Evolutionary conservation across 306 rosid species (phyloP), one percentile per base, ranked within the genome.

Genomic region (Cucurbita argyrosperma): DNA sequence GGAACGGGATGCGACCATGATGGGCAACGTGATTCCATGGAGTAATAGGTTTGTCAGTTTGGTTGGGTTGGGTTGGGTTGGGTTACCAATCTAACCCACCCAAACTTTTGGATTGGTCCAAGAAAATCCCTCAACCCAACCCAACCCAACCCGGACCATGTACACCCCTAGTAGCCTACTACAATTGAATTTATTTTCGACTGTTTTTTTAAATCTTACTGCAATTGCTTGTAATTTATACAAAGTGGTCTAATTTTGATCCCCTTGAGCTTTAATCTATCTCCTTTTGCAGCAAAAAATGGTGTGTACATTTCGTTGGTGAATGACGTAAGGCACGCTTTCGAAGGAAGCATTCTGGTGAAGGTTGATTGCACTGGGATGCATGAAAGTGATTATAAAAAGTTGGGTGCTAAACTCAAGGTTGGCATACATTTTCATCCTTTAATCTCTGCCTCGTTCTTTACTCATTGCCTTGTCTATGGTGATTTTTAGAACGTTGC

Each of bases 361-460:
- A 94, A 88, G 80, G 70, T 94, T 77, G 92, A 91, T 81, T 94
- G 99, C 82, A 84, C 45, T 68, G 96, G 95, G 65, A 84, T 94
- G 95, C 92, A 90, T 59, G 86, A 97, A 40, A 91, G 95, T 75
- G 99, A 94, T 84, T 94, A 94, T 88, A 94, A 89, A 88, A 94
- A 88, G 87, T 46, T 91, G 80, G 97, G 97, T 50, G 97, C 91
- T 80, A 94, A 94, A 81, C 96, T 94, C 68, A 89, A 89, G 97
- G 98, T 90, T 58, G 21, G 81, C 76, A 50, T 35, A 58, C 81
- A 47, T 76, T 18, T 50, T 65, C n/a, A 49, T 66, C 38, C 57
- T 39, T 65, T 9, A 14, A 49, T 23, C 21, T 49, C 9, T 26
- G 1, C 74, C 16, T 26, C 23, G 39, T 64, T 65, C 18, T 45